Conservation (phyloP, 1,284 basidiomycete species). For the Pseudozyma hubeiensis region DNA sequence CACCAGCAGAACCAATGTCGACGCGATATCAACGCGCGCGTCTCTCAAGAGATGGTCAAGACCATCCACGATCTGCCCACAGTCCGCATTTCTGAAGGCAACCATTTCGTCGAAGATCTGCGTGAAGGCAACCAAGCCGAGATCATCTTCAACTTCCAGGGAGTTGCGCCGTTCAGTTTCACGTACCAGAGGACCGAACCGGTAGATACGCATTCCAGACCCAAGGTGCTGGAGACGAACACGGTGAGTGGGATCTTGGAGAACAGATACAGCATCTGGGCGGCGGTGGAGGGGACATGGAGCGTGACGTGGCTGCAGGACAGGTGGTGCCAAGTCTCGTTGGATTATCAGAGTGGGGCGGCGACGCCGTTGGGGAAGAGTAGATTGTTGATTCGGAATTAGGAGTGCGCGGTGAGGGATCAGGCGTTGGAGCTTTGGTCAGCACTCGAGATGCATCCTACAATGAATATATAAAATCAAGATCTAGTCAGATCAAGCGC, state of each 20-base stretch:
- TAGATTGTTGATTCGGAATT: constrained; percentile 36
- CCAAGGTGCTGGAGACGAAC: constrained; percentile 64
- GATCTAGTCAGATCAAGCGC: background rate
- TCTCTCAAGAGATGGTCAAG: constrained; percentile 73
- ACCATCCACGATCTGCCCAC: constrained; percentile 85
- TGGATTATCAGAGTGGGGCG: constrained; percentile 55
- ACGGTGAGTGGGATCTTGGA: constrained; percentile 77
- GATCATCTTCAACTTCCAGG: constrained; percentile 86
- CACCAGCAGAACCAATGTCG: constrained; percentile 73
- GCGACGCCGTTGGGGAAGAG: constrained; percentile 49
- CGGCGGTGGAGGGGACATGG: constrained; percentile 85
- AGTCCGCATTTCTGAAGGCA: constrained; percentile 86
- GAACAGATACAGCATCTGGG: constrained; percentile 85
- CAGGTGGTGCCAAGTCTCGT: constrained; percentile 74
- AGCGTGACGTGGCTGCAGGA: constrained; percentile 90
- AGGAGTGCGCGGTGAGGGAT: constrained; percentile 5
- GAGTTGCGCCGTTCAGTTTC: constrained; percentile 94
- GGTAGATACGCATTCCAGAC: constrained; percentile 59
- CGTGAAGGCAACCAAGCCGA: constrained; percentile 85
- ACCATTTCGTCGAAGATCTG: constrained; percentile 82
- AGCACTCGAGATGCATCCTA: constrained; percentile 7
- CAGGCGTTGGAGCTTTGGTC: background rate
- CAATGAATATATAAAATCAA: background rate
- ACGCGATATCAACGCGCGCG: constrained; percentile 70
- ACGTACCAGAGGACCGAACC: constrained; percentile 70